A percentile compares a stretch with the other conserved stretches of the same genome.
Evolutionary conservation across 208 protist genomes (phyloP).

Genomic region (Wallacemonas sp.): DNA sequence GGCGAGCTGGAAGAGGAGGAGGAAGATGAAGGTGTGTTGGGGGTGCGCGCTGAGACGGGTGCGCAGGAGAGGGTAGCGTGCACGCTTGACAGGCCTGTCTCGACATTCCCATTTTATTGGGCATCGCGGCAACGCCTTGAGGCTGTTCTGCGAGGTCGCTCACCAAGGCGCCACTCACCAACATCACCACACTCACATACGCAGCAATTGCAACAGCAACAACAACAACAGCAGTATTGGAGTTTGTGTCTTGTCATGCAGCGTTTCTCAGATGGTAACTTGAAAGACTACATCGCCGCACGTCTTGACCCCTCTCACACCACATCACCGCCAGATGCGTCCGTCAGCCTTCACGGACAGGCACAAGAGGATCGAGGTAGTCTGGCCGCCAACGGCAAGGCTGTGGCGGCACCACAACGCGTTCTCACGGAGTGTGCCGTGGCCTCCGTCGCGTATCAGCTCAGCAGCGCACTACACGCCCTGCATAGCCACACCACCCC

Average conservation of each 20-base stretch:
- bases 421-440: slow-evolving; percentile 1
- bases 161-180: too few relatives aligned
- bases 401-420: too few relatives aligned
- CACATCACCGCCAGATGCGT: not conserved
- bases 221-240: slow-evolving; percentile 17
- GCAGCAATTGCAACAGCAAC: not conserved
- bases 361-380: too few relatives aligned
- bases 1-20: not conserved
- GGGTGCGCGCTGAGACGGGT: too few relatives aligned
- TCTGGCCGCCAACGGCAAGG: too few relatives aligned
- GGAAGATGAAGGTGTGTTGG: too few relatives aligned
- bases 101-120: slow-evolving; percentile 7
- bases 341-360: too few relatives aligned
- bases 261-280: slow-evolving; percentile 26
- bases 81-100: not conserved
- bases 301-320: not conserved
- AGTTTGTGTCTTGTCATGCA: slow-evolving; percentile 39
- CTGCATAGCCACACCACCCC: slow-evolving; percentile 15
- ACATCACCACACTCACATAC: not conserved
- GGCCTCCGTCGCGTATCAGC: slow-evolving; percentile 7
- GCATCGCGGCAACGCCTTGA: not conserved
- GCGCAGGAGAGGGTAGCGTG: too few relatives aligned
- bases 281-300: slow-evolving; percentile 13
- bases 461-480: slow-evolving; percentile 15
- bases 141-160: too few relatives aligned